A percentile compares a stretch with the other conserved stretches of the same genome.
Conservation (phyloP, 768 basidiomycete species). For the Boletus sp. region DNA sequence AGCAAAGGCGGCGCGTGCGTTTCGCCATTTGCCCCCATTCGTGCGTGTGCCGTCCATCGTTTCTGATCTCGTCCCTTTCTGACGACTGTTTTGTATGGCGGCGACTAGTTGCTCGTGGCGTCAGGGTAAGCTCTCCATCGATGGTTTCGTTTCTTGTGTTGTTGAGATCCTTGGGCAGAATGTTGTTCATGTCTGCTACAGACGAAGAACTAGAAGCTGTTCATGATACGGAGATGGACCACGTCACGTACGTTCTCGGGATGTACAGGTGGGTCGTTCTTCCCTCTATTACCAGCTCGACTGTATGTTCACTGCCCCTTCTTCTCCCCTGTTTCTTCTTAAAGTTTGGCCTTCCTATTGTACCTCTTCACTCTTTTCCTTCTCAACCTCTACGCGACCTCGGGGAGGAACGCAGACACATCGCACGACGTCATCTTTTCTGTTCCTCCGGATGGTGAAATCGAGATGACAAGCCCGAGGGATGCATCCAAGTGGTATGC, state of each 20-base stretch:
- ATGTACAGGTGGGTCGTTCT: slow-evolving; percentile 62
- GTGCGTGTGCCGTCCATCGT: slow-evolving; percentile 45
- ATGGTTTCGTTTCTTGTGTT: background rate
- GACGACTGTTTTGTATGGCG: background rate
- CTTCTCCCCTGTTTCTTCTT: background rate
- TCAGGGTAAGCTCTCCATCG: slow-evolving; percentile 51
- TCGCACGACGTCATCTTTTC: slow-evolving; percentile 21
- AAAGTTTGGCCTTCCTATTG: slow-evolving; percentile 61
- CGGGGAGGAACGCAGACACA: slow-evolving; percentile 52
- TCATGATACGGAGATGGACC: slow-evolving; percentile 76
- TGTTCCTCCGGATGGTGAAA: slow-evolving; percentile 30
- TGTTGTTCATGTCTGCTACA: slow-evolving; percentile 90
- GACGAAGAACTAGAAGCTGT: slow-evolving; percentile 82
- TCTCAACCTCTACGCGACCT: slow-evolving; percentile 63
- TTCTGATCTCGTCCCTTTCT: background rate
- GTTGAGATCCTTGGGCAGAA: slow-evolving; percentile 34
- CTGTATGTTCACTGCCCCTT: background rate
- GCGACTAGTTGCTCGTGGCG: slow-evolving; percentile 58
- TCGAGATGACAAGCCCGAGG: slow-evolving; percentile 39
- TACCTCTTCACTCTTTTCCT: slow-evolving; percentile 72
- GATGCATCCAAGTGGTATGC: slow-evolving; percentile 59
- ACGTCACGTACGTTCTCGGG: slow-evolving; percentile 84
- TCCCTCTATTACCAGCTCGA: background rate
- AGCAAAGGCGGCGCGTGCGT: slow-evolving; percentile 51
- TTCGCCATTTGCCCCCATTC: slow-evolving; percentile 86